phyloP scores from a whole-genome alignment of 1,284 basidiomycete species.

The Meripilus lineatus region DNA sequence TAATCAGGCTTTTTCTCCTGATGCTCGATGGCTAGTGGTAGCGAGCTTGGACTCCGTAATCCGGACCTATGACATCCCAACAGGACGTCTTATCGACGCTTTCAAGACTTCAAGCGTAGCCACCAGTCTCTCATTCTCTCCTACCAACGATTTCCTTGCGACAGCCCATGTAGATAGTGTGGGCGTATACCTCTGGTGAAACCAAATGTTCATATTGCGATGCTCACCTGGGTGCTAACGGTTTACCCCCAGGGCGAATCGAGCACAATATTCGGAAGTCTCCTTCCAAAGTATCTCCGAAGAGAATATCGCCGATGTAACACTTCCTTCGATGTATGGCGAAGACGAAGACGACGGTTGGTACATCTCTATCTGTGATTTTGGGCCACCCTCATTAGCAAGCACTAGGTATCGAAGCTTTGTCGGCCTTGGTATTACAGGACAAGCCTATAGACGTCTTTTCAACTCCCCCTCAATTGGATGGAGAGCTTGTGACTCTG shows the following conservation, averaged over 20 bases:
- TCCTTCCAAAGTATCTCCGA: constrained; percentile 71
- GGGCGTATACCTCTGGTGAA: constrained; percentile 89
- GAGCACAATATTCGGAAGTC: constrained; percentile 88
- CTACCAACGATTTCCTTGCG: constrained; percentile 93
- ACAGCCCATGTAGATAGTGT: constrained; percentile 93
- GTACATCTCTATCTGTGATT: constrained; percentile 6
- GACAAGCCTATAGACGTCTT: constrained; percentile 66
- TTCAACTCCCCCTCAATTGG: constrained; percentile 80
- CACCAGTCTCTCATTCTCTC: constrained; percentile 89
- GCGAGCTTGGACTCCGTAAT: constrained; percentile 90
- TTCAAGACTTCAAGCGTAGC: constrained; percentile 90
- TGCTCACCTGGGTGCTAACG: neutral
- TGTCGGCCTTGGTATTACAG: constrained; percentile 49
- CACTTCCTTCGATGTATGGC: constrained; percentile 83
- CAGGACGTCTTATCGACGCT: constrained; percentile 87
- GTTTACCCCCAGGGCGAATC: constrained; percentile 73
- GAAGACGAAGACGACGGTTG: constrained; percentile 67
- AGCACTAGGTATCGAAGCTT: constrained; percentile 54
- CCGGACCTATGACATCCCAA: constrained; percentile 95
- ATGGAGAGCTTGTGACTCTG: constrained; percentile 85
- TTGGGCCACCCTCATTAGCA: neutral
- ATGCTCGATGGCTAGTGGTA: constrained; percentile 89
- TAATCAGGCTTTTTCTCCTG: constrained; percentile 81
- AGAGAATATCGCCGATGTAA: constrained; percentile 67
- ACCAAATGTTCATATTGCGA: constrained; percentile 3